Base-by-base conservation (phyloP, 2,329 filamentous ascomycete species). In the Fusarium nodosum region DNA sequence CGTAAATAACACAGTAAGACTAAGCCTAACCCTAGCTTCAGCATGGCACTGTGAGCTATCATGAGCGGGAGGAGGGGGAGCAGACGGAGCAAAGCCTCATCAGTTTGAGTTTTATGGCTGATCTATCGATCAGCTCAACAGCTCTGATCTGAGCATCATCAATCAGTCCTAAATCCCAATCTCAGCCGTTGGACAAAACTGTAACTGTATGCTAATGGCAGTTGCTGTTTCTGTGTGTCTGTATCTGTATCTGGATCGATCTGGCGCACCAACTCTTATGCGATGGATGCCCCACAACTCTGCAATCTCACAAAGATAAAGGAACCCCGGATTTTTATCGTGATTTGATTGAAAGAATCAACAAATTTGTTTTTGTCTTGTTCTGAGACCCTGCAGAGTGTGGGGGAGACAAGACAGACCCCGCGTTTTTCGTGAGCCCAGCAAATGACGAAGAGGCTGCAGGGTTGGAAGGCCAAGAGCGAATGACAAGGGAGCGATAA, bases 401-500 rank as follows among this genome's bases (percentile, higher is more conserved):
- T 72, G 62, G 66, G 65, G 50, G 47, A 63, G 46, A 52, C 48
- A 55, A 70, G 63, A 74, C 72, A 72, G 63, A 74, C 72, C 72
- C 72, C 72, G 72, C 72, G 71, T 74, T 74, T 44, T 74, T 71
- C 56, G 38, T 42, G 57, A 51, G 55, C 34, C 31, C 58, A 59
- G 65, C 56, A 60, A 65, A 68, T 73, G 72, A 74, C 61, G 68
- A 62, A 36, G 24, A 63, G 56, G 65, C 54, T 57, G 64, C 58
- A 74, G 67, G 69, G 54, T 38, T 57, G 61, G 41, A 55, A 20
- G 20, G 53, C 45, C 52, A 56, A 69, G 60, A 44, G 57, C 72
- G 68, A 74, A 74, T 74, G 47, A 51, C 70, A 57, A 18, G 57
- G 16, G 41, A 24, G 42, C 71, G 72, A 74, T 74, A 74, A 74